phyloP scores from a whole-genome alignment of 768 basidiomycete species.

The Pholiota conissans region DNA sequence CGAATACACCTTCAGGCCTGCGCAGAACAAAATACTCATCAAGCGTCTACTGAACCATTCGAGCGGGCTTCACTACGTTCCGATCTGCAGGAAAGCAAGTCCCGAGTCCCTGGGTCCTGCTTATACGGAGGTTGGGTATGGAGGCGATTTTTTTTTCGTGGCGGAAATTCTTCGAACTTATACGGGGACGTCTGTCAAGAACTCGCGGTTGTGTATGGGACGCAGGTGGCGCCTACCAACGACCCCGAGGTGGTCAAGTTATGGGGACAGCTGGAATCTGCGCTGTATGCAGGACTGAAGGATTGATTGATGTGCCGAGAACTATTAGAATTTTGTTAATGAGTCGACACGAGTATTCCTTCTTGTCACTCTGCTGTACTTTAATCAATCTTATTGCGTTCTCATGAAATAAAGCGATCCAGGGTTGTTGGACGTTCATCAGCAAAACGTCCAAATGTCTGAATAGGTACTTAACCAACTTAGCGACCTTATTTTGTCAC shows the following conservation, averaged over 20 bases:
- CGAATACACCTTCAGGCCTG: constrained; percentile 18
- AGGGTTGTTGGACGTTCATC: too few relatives aligned
- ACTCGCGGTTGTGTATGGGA: constrained; percentile 34
- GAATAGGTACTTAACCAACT: too few relatives aligned
- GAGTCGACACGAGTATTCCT: too few relatives aligned
- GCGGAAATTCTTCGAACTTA: constrained; percentile 18
- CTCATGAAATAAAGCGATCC: too few relatives aligned
- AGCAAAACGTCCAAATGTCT: too few relatives aligned
- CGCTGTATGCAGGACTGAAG: constrained; percentile 24
- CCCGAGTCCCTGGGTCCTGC: constrained; percentile 10
- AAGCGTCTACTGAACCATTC: constrained; percentile 32
- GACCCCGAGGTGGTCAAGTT: constrained; percentile 22
- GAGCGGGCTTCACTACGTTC: constrained; percentile 28
- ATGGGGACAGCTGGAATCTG: constrained; percentile 23
- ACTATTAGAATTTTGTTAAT: too few relatives aligned
- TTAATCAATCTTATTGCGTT: too few relatives aligned
- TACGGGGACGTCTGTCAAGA: constrained; percentile 15
- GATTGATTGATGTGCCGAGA: too few relatives aligned
- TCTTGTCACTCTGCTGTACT: too few relatives aligned
- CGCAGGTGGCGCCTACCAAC: constrained; percentile 28
- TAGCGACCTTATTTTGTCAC: too few relatives aligned
- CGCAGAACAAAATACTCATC: constrained; percentile 22
- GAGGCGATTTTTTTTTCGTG: constrained; percentile 19
- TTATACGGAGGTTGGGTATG: constrained; percentile 16
- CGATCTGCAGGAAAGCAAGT: not conserved